Evolutionary conservation across 129 eudicot species (phyloP), one percentile per base, ranked within the genome.

Genomic region (Apium graveolens): DNA sequence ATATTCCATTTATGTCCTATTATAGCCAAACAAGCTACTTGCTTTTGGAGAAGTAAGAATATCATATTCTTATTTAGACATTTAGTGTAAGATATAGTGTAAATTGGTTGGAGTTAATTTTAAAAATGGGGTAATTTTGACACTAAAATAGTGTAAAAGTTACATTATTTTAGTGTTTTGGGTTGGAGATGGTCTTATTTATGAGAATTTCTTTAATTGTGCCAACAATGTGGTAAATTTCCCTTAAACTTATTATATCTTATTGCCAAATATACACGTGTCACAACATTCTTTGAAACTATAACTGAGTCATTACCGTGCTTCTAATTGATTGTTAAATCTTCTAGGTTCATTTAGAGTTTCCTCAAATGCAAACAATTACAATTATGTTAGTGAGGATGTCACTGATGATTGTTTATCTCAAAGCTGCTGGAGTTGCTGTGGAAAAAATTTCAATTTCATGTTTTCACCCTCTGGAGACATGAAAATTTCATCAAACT

Each of bases 381-480:
- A 72, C 39, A 66, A 42, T 53, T 70, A 73, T 71, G 85, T 43
- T 14, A 31, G 16, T 31, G 77, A 81, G 45, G 71, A 51, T n/a
- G 62, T n/a, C 18, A 78, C 27, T 51, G 78, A 81, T 81, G 76
- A 76, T 70, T 77, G 73, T 43, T 57, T 51, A 80, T 60, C 79
- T 6, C 27, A 66, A 75, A 80, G n/a, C 63, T 51, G 27, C 31
- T 68, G 49, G 60, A 77, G 53, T 45, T 78, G 60, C 27, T 73
- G 26, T 39, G 80, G 70, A 65, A 73, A 27, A 11, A 78, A 7
- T 26, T 57, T 73, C 12, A 84, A 86, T 39, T 74, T 86, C 39
- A 84, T 79, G 70, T 83, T 84, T 10, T 77, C 75, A 41, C 35
- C 80, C 24, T 49, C 65, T 48, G 86, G 89, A 66, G 60, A 80